Evolutionary conservation across 2,329 filamentous ascomycete species (phyloP), one percentile per base, ranked within the genome.

Genomic region (Neonectria faginata): DNA sequence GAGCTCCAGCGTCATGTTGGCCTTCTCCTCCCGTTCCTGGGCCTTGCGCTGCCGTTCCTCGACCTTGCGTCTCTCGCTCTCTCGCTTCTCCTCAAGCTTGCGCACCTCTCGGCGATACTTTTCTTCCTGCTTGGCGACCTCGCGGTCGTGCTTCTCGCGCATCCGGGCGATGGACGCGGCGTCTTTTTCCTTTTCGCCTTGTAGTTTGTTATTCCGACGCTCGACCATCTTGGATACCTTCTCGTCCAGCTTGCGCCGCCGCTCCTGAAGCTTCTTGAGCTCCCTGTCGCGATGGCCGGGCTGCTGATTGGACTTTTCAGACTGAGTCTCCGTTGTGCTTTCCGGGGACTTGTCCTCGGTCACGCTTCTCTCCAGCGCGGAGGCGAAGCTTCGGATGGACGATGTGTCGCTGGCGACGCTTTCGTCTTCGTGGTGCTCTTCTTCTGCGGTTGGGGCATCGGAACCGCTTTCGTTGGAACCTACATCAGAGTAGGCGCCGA

Each of bases 111-210:
- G 84, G 67, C 85, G 84, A 70, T 90, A 89, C 69, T 89, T 90
- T 36, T 89, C 89, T 69, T 91, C 87, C 57, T 90, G 87, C 74
- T 90, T 92, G 47, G 86, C 85, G 0, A 89, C 75, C 67, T 91
- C 88, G 52, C 81, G 83, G 50, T 88, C 85, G 75, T 92, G 88
- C 73, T 87, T 89, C 73, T 90, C 88, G 31, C 85, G 84, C 8
- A 88, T 82, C 75, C 88, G 91, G 31, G 84, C 82, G 5, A 88
- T 67, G 2, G 82, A 81, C 1, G 80, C 77, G 54, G 80, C 81
- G 50, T 90, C 86, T 60, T 85, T 80, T 54, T 81, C 79, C 67
- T 83, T 78, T 63, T 82, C 82, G 36, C 86, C 85, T 11, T 79
- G 77, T 18, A 81, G 80, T 65, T 83, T 83, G 27, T 75, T 80